Conservation (phyloP, 1,139 yeast genomes). For the Hemisphaericaspora lyxosophila region DNA sequence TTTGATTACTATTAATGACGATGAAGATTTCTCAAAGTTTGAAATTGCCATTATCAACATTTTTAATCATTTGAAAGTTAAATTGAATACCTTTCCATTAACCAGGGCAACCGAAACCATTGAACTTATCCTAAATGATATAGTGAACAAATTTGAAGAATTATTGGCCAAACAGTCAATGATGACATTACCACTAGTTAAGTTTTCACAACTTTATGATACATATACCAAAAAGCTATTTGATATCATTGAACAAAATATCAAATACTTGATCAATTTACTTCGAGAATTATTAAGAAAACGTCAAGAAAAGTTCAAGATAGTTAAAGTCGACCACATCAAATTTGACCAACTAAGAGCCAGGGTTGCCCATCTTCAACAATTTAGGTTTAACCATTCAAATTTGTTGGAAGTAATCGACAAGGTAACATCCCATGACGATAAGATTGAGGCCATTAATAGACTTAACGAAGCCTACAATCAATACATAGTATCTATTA, state of each 20-base stretch:
- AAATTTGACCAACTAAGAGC: constrained; percentile 46
- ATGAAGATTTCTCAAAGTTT: constrained; percentile 37
- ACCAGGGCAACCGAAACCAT: constrained; percentile 61
- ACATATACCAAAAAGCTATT: constrained; percentile 13
- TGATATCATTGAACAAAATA: constrained; percentile 30
- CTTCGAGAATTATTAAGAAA: constrained; percentile 76
- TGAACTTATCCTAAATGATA: constrained; percentile 52
- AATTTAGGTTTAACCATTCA: constrained; percentile 56
- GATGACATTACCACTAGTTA: constrained; percentile 26
- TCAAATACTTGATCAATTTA: constrained; percentile 42
- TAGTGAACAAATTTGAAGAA: constrained; percentile 24
- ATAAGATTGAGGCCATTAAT: constrained; percentile 17
- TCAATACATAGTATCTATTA: constrained; percentile 25
- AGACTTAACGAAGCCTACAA: constrained; percentile 33
- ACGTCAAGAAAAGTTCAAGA: constrained; percentile 69
- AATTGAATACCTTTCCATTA: constrained; percentile 62
- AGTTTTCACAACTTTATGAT: constrained; percentile 23
- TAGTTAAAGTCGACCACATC: constrained; percentile 55
- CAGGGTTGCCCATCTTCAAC: constrained; percentile 43
- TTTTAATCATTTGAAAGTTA: constrained; percentile 60
- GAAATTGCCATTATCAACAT: constrained; percentile 45
- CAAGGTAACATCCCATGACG: constrained; percentile 20
- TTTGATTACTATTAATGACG: constrained; percentile 47
- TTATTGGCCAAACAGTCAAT: constrained; percentile 22
- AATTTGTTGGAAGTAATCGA: constrained; percentile 47